These are phyloP conservation scores for Herpetomonas tarakana DNA, from an alignment of 208 protist genomes.

Conservation along the genomic window DNA sequence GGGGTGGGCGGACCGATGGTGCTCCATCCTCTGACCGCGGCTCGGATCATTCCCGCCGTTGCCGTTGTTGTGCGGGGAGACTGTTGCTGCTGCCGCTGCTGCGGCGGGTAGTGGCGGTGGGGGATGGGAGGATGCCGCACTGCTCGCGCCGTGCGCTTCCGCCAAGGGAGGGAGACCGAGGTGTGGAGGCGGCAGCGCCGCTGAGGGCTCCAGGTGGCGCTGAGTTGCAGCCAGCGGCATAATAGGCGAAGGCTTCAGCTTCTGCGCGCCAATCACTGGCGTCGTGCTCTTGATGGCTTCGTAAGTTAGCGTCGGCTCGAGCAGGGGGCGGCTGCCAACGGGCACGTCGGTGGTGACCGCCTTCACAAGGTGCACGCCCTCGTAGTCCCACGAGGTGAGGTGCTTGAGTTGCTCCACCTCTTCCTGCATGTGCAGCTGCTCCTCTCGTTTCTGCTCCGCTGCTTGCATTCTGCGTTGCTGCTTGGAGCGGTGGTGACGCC, in stretches of 20 bases:
- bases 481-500: conserved; percentile 24
- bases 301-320: conserved; percentile 64
- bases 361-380: too few relatives aligned
- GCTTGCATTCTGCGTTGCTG: conserved; percentile 7
- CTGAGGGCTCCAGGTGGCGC: too few relatives aligned
- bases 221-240: too few relatives aligned
- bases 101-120: too few relatives aligned
- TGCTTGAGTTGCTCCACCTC: not conserved
- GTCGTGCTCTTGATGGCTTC: conserved; percentile 58
- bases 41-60: too few relatives aligned
- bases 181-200: too few relatives aligned
- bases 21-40: not conserved
- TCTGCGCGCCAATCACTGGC: conserved; percentile 22
- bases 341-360: not conserved
- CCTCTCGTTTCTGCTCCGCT: conserved; percentile 3
- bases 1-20: not conserved
- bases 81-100: too few relatives aligned
- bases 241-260: conserved; percentile 22
- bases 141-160: too few relatives aligned
- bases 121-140: too few relatives aligned
- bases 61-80: too few relatives aligned
- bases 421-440: not conserved
- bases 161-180: too few relatives aligned
- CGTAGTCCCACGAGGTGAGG: not conserved
- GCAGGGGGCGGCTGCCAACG: conserved; percentile 6